Evolutionary conservation across 176 grass and related monocot genomes (phyloP).

Genomic region (Phragmites australis): DNA sequence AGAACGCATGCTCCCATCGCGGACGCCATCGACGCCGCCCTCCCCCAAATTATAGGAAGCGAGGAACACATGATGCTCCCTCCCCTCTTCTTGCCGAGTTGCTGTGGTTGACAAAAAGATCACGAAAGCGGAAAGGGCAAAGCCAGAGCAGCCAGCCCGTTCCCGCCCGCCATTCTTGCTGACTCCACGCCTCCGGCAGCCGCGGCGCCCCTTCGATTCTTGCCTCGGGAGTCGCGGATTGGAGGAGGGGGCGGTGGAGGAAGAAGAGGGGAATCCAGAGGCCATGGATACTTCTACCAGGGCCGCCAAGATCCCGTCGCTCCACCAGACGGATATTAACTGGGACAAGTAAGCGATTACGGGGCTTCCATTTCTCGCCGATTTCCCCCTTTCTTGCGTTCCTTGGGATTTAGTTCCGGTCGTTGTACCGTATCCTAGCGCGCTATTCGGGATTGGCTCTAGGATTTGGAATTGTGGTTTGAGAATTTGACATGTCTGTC

Average conservation of each 20-base stretch:
- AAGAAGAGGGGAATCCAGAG: conserved; percentile 45
- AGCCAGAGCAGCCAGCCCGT: background rate
- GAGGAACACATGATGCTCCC: conserved; percentile 37
- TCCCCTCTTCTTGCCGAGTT: background rate
- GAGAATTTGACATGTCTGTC: background rate
- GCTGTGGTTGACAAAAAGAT: conserved; percentile 20
- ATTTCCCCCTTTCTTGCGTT: background rate
- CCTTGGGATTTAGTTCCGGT: conserved; percentile 5
- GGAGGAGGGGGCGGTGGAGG: background rate
- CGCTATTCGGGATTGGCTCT: background rate
- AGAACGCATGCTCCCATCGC: background rate
- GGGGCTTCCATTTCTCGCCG: background rate
- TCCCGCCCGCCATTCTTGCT: conserved; percentile 14
- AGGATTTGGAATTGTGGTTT: conserved; percentile 19
- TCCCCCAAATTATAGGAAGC: conserved; percentile 10
- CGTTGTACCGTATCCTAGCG: background rate
- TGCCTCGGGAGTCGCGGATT: conserved; percentile 2
- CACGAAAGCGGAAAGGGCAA: conserved; percentile 26
- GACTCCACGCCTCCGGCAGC: background rate
- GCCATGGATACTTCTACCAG: conserved; percentile 46
- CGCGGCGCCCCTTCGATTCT: conserved; percentile 12
- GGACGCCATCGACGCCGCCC: conserved; percentile 40
- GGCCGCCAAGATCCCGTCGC: conserved; percentile 55
- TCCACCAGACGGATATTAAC: conserved; percentile 94
- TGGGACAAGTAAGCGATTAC: conserved; percentile 80